Conservation (phyloP, 176 grass and related monocot species). For the Typha latifolia region DNA sequence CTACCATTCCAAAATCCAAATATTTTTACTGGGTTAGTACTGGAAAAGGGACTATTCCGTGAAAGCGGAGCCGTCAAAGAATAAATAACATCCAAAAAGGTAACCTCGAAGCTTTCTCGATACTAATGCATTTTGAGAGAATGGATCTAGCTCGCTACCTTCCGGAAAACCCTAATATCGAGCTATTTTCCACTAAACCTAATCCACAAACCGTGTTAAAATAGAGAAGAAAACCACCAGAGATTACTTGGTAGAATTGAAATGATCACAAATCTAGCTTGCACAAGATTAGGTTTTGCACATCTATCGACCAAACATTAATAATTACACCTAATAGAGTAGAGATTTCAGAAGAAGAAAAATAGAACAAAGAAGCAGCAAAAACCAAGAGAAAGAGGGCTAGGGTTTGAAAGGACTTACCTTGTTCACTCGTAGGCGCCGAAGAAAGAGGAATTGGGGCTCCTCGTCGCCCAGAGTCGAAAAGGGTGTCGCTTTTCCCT, state of each 20-base stretch:
- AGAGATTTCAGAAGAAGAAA: too few relatives aligned
- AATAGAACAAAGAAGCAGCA: too few relatives aligned
- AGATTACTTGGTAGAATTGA: background rate
- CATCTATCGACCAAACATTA: background rate
- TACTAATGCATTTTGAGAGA: background rate
- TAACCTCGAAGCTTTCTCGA: background rate
- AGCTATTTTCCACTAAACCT: background rate
- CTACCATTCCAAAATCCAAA: background rate
- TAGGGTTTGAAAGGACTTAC: too few relatives aligned
- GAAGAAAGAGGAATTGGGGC: too few relatives aligned
- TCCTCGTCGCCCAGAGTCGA: too few relatives aligned
- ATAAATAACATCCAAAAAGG: background rate
- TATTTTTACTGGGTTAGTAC: background rate
- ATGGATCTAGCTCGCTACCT: background rate
- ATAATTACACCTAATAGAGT: too few relatives aligned
- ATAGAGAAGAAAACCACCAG: background rate
- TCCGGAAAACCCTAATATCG: background rate
- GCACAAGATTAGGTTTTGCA: background rate
- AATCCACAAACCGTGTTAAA: background rate
- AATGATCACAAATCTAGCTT: background rate
- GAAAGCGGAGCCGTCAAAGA: background rate
- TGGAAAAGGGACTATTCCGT: background rate
- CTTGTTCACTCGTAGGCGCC: too few relatives aligned
- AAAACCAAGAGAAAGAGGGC: too few relatives aligned
- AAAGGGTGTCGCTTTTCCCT: too few relatives aligned